Conservation (phyloP, 1,139 yeast genomes). For the Hemisphaericaspora subhashii region DNA sequence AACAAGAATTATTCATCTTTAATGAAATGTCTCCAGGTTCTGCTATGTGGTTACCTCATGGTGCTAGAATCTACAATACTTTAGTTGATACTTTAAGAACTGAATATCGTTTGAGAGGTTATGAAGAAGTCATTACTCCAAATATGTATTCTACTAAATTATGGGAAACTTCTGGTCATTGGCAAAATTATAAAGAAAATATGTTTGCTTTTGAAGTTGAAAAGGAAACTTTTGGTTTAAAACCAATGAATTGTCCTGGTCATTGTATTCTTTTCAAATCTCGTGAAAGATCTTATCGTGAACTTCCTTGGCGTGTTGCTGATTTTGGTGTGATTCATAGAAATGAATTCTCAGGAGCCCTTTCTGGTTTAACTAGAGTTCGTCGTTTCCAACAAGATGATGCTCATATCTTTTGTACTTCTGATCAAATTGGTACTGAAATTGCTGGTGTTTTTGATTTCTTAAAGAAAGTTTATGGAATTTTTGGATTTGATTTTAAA, state of each 20-base stretch:
- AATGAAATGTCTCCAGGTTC: slow-evolving; percentile 97
- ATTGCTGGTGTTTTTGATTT: slow-evolving; percentile 79
- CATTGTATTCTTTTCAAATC: slow-evolving; percentile 88
- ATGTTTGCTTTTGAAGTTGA: slow-evolving; percentile 97
- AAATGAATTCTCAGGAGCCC: slow-evolving; percentile 90
- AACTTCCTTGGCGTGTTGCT: slow-evolving; percentile 93
- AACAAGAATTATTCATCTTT: slow-evolving; percentile 93
- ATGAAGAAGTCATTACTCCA: slow-evolving; percentile 97
- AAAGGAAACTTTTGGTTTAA: slow-evolving; percentile 83
- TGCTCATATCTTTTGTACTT: slow-evolving; percentile 94
- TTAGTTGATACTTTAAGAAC: slow-evolving; percentile 73
- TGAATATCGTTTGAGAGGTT: slow-evolving; percentile 89
- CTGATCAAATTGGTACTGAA: slow-evolving; percentile 82
- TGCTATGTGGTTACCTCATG: slow-evolving; percentile 98
- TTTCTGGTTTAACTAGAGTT: slow-evolving; percentile 86
- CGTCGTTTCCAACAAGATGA: slow-evolving; percentile 99
- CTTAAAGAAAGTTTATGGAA: slow-evolving; percentile 74
- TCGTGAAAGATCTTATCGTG: slow-evolving; percentile 89
- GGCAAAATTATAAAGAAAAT: slow-evolving; percentile 95
- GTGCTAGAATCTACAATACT: slow-evolving; percentile 91
- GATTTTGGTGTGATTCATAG: slow-evolving; percentile 96
- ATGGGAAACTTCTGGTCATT: slow-evolving; percentile 98
- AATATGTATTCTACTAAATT: slow-evolving; percentile 93
- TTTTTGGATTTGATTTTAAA: slow-evolving; percentile 84
- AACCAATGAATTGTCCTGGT: slow-evolving; percentile 99